Percentiles rank a stretch among this genome's conserved stretches.
Evolutionary conservation across 2,329 filamentous ascomycete species (phyloP).

Genomic region (Phyllosticta citribraziliensis): DNA sequence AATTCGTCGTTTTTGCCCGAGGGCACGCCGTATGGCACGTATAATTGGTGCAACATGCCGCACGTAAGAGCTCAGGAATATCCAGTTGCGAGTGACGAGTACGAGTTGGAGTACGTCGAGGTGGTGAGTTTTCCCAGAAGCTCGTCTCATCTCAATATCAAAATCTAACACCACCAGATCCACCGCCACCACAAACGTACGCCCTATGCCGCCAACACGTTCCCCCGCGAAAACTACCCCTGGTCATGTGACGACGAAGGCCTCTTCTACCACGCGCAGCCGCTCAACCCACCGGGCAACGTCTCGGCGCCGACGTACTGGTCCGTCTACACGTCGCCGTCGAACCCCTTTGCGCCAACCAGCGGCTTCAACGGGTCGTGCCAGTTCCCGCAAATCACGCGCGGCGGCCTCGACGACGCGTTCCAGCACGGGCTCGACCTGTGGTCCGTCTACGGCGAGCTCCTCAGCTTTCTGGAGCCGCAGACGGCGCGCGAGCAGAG

Average conservation of each 20-base stretch:
- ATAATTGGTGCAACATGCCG: slow-evolving; percentile 85
- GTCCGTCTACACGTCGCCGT: slow-evolving; percentile 49
- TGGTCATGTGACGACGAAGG: slow-evolving; percentile 66
- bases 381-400: slow-evolving; percentile 72
- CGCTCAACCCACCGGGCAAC: slow-evolving; percentile 39
- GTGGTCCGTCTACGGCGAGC: slow-evolving; percentile 62
- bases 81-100: slow-evolving; percentile 42
- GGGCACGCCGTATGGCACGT: slow-evolving; percentile 47
- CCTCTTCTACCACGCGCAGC: slow-evolving; percentile 59
- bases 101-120: slow-evolving; percentile 64
- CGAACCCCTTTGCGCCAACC: slow-evolving; percentile 56
- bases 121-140: no score
- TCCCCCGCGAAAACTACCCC: slow-evolving; percentile 60
- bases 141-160: neutral
- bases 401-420: slow-evolving; percentile 61
- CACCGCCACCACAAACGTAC: slow-evolving; percentile 81
- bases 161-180: slow-evolving; percentile 39
- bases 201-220: slow-evolving; percentile 67
- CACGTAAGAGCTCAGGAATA: slow-evolving; percentile 65
- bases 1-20: slow-evolving; percentile 53
- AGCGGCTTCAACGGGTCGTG: slow-evolving; percentile 62
- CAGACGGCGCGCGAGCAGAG: neutral
- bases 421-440: slow-evolving; percentile 69
- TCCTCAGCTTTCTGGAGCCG: slow-evolving; percentile 52
- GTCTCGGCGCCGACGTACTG: slow-evolving; percentile 52